Conservation (phyloP, 441 rosid genomes). For the Euphorbia celastroides region DNA sequence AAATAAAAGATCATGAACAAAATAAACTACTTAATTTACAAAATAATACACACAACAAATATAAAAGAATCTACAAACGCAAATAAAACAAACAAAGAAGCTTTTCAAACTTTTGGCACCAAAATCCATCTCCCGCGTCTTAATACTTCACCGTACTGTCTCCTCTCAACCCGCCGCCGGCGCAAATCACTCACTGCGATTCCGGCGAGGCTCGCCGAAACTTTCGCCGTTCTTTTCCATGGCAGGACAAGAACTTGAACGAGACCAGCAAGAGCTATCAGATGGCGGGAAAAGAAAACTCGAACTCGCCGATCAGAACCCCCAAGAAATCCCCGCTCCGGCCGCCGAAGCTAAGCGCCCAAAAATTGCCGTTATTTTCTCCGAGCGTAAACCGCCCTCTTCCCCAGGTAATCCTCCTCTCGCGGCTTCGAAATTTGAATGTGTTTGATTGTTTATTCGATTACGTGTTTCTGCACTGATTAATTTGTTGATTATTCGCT, state of each 20-base stretch:
- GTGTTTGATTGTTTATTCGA: not conserved
- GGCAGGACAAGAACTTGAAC: conserved; percentile 15
- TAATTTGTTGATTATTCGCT: not conserved
- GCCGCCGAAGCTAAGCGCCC: conserved; percentile 28
- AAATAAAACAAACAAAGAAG: too few relatives aligned
- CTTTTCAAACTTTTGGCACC: too few relatives aligned
- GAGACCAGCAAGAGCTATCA: conserved; percentile 6
- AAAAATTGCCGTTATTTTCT: conserved; percentile 4
- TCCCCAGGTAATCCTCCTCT: conserved; percentile 7
- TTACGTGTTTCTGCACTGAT: too few relatives aligned
- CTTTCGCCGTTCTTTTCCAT: not conserved
- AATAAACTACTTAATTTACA: too few relatives aligned
- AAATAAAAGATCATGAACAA: too few relatives aligned
- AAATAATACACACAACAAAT: too few relatives aligned
- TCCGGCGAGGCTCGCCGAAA: conserved; percentile 12
- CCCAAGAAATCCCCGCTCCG: conserved; percentile 25
- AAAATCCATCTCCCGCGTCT: too few relatives aligned
- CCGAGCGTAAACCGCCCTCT: conserved; percentile 5
- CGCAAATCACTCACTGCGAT: too few relatives aligned
- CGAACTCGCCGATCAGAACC: conserved; percentile 25
- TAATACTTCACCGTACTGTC: too few relatives aligned
- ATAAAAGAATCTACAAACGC: too few relatives aligned
- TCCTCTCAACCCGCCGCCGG: not conserved
- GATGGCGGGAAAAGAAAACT: conserved; percentile 23
- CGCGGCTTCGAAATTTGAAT: not conserved